Conservation (phyloP, 2,329 filamentous ascomycete genomes). For the Aspergillus pseudoviridinutans region DNA sequence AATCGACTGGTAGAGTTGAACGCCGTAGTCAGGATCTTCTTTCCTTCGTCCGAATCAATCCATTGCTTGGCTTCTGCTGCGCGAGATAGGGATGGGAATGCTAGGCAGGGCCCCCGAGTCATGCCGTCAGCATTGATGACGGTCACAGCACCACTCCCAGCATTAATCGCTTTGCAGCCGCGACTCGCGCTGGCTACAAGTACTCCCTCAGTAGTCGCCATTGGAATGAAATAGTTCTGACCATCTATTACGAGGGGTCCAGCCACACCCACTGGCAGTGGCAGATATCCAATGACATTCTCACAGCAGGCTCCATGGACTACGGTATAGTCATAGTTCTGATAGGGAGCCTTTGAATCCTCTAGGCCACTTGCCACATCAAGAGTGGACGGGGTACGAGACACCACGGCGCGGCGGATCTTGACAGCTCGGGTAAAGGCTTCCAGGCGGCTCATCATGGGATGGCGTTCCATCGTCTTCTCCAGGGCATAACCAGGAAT, state of each 20-base stretch:
- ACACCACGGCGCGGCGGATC: slow-evolving; percentile 80
- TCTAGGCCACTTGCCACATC: slow-evolving; percentile 74
- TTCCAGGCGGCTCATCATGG: slow-evolving; percentile 45
- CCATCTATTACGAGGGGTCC: slow-evolving; percentile 92
- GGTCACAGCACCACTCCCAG: slow-evolving; percentile 86
- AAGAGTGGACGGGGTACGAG: slow-evolving; percentile 78
- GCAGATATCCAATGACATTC: slow-evolving; percentile 95
- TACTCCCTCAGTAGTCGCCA: slow-evolving; percentile 98
- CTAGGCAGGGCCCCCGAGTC: slow-evolving; percentile 92
- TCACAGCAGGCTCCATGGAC: slow-evolving; percentile 97
- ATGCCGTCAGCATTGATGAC: slow-evolving; percentile 92
- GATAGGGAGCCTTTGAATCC: slow-evolving; percentile 78
- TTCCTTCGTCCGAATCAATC: slow-evolving; percentile 88
- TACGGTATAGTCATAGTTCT: slow-evolving; percentile 90
- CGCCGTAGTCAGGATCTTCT: slow-evolving; percentile 77
- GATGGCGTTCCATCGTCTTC: slow-evolving; percentile 81
- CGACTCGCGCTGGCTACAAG: slow-evolving; percentile 89
- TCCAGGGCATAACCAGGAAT: slow-evolving; percentile 93
- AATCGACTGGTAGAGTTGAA: slow-evolving; percentile 98
- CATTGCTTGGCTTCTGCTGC: slow-evolving; percentile 92
- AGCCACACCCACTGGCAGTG: slow-evolving; percentile 88
- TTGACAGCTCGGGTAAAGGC: slow-evolving; percentile 81
- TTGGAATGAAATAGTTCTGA: slow-evolving; percentile 92
- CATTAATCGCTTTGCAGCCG: slow-evolving; percentile 96
- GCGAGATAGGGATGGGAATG: slow-evolving; percentile 82